phyloP scores from a whole-genome alignment of 2,329 filamentous ascomycete species.

The Pseudogymnoascus sp. region DNA sequence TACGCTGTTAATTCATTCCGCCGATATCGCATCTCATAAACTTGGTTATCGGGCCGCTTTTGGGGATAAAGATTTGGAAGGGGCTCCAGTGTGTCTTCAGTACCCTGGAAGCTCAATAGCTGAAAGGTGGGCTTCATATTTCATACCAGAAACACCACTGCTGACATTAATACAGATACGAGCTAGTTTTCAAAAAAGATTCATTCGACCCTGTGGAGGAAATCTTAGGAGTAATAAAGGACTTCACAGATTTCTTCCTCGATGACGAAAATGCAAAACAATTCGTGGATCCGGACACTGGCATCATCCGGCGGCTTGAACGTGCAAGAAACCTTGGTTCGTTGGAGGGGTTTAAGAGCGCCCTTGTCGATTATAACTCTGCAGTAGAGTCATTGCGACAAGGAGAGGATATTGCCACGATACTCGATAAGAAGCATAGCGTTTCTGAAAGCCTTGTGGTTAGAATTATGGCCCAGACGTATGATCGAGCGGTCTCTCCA shows the following conservation, averaged over 20 bases:
- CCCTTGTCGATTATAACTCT: slow-evolving; percentile 71
- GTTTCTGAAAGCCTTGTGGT: slow-evolving; percentile 67
- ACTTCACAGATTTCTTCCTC: slow-evolving; percentile 70
- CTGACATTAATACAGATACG: slow-evolving; percentile 43
- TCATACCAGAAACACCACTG: slow-evolving; percentile 2
- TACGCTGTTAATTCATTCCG: slow-evolving; percentile 45
- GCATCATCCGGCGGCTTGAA: slow-evolving; percentile 70
- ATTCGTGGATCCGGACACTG: slow-evolving; percentile 65
- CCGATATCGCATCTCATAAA: slow-evolving; percentile 46
- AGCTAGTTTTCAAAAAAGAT: slow-evolving; percentile 72
- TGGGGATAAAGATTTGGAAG: slow-evolving; percentile 35
- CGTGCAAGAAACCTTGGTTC: slow-evolving; percentile 59
- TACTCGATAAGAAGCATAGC: slow-evolving; percentile 61
- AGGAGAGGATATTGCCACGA: slow-evolving; percentile 64
- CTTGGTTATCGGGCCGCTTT: slow-evolving; percentile 46
- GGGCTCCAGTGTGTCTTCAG: slow-evolving; percentile 62
- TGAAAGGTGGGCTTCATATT: slow-evolving; percentile 48
- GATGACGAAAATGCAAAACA: slow-evolving; percentile 59
- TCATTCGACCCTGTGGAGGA: slow-evolving; percentile 71
- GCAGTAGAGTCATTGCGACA: slow-evolving; percentile 58
- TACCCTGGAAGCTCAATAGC: slow-evolving; percentile 70
- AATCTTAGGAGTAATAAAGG: slow-evolving; percentile 62
- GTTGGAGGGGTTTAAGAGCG: slow-evolving; percentile 61
- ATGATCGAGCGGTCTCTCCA: slow-evolving; percentile 86
- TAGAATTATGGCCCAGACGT: slow-evolving; percentile 79